Base-by-base conservation (phyloP, 2,329 filamentous ascomycete genomes). In the Fusarium neocosmosporiellum region DNA sequence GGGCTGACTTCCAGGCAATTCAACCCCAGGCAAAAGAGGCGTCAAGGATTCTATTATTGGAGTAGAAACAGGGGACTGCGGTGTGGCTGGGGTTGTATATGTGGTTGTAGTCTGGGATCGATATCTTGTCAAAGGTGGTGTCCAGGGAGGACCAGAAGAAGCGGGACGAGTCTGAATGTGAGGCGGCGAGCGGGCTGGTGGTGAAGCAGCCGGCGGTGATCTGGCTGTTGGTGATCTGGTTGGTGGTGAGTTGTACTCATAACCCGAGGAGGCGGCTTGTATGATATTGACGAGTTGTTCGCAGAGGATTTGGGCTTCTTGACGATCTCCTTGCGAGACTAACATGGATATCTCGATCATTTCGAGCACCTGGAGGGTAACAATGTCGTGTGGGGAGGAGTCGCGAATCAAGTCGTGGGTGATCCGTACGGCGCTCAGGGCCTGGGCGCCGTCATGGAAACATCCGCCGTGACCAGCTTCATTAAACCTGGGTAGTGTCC, bases 371-470 rank as follows among this genome's bases (percentile, higher is more conserved):
- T 46, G 22, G 8, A 16, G 18, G 9, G 54, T 67, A 7, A 64
- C 33, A 14, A 2, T 29, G n/a, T 67, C 65, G 9, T 7, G 6
- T 14, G 53, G 1, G 24, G 11, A 18, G 22, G 22, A 7, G 3
- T 0, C 0, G 5, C 34, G 39, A 2, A 54, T 59, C 11, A 5
- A 10, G 9, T 64, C 10, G 24, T 67, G 65, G 39, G 31, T 20
- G 0, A 1, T 7, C 6, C 10, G 31, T 3, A 67, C 65, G 16
- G 65, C 18, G 2, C 11, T 20, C 8, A 67, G 41, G 6, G 54
- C 34, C 16, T 59, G 2, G 14, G 55, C 18, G 4, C 65, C 54
- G 18, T 64, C 18, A 16, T 67, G 65, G 29, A 67, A 67, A 27
- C 65, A 64, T 18, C 43, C 60, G 2, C 48, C 41, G n/a, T 64